phyloP scores from a whole-genome alignment of 106 monocot genomes.

The Acorus gramineus region DNA sequence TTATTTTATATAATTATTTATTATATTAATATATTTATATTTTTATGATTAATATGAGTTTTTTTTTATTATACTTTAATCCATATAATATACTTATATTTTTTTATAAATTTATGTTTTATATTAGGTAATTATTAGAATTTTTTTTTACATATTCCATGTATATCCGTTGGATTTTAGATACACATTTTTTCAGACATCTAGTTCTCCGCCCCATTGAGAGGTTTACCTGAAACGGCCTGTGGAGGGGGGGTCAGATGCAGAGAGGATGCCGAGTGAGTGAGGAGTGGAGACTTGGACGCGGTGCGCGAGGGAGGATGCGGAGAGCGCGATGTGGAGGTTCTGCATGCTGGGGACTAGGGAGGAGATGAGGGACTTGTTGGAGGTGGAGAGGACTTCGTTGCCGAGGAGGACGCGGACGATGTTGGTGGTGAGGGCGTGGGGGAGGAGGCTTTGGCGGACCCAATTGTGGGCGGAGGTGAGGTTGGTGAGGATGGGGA shows the following conservation, averaged over 20 bases:
- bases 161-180: too few relatives aligned
- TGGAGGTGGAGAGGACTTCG: constrained; percentile 46
- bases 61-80: too few relatives aligned
- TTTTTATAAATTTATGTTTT: too few relatives aligned
- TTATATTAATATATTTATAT: too few relatives aligned
- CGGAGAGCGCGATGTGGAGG: constrained; percentile 36
- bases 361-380: constrained; percentile 28
- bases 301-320: constrained; percentile 12
- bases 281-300: constrained; percentile 32
- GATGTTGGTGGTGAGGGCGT: constrained; percentile 35
- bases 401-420: constrained; percentile 57
- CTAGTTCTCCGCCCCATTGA: too few relatives aligned
- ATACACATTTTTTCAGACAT: too few relatives aligned
- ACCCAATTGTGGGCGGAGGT: constrained; percentile 33
- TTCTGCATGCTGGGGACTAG: constrained; percentile 59
- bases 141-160: too few relatives aligned
- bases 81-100: too few relatives aligned
- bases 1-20: too few relatives aligned
- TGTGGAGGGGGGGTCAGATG: constrained; percentile 17
- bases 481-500: constrained; percentile 30
- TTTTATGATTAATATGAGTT: too few relatives aligned
- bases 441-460: constrained; percentile 20
- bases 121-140: too few relatives aligned
- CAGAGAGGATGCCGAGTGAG: constrained; percentile 29
- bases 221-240: constrained; percentile 11